Conservation (phyloP, 2,329 filamentous ascomycete species). For the Juglanconis sp. region DNA sequence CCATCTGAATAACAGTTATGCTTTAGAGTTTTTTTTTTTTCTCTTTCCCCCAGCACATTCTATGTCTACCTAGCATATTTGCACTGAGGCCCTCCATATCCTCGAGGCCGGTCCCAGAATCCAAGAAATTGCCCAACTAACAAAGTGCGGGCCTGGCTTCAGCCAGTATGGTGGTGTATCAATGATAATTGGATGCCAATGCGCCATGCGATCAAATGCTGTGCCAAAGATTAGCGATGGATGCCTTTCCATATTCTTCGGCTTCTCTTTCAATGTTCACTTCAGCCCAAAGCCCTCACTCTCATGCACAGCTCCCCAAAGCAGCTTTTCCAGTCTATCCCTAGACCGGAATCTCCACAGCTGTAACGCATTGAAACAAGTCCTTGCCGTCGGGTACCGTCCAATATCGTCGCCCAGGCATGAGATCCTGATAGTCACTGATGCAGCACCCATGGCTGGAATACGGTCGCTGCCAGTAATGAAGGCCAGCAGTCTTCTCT, state of each 20-base stretch:
- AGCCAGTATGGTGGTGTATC: not conserved
- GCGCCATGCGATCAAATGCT: conserved; percentile 2
- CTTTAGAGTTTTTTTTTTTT: not conserved
- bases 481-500: conserved; percentile 78
- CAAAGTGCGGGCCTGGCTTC: not conserved
- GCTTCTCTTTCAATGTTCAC: conserved; percentile 34
- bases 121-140: not conserved
- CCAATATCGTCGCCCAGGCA: conserved; percentile 72
- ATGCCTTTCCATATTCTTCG: not conserved
- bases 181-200: not conserved
- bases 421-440: conserved; percentile 70
- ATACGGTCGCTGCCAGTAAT: conserved; percentile 89
- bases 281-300: conserved; percentile 92
- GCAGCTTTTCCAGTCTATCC: conserved; percentile 63
- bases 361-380: conserved; percentile 84
- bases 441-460: conserved; percentile 80
- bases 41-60: not conserved
- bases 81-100: not conserved
- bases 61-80: conserved; percentile 5
- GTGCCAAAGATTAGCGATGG: not conserved
- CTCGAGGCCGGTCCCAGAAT: not conserved
- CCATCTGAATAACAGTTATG: not conserved
- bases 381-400: conserved; percentile 80
- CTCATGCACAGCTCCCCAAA: conserved; percentile 85
- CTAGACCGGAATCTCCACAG: conserved; percentile 69